Base-by-base conservation (phyloP, 2,329 filamentous ascomycete species). In the Aureobasidium sp. region DNA sequence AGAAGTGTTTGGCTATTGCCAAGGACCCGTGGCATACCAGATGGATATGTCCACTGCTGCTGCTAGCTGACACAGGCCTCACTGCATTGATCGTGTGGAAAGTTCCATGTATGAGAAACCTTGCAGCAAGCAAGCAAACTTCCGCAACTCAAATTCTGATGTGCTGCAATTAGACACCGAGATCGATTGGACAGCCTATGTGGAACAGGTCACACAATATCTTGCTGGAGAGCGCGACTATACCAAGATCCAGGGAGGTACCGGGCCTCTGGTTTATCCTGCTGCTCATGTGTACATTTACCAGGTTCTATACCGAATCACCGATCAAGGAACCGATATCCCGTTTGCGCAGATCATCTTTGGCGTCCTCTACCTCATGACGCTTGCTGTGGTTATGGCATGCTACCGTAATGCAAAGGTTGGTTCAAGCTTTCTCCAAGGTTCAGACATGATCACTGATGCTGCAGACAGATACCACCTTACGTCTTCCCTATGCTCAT, bases 151-250 rank as follows among this genome's bases (percentile, higher is more conserved):
- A 37, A 52, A 39, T 27, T 44, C 62, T 65, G 24, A 60, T 44
- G 40, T 12, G 9, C 35, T 49, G 45, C 19, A 62, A 24, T 47
- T 67, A 90, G 94, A 99, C 73, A 99, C 94, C 47, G 94, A 99
- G 75, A 99, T 99, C 70, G 94, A 99, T 76, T 99, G 93, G 93
- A 83, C 82, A 63, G 91, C 94, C 0, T 99, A 99, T 75, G 97
- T 99, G 92, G 83, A 97, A 73, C 94, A 99, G 71, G 81, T 97
- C 48, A 77, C 82, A 44, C 86, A 92, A 68, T 94, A 88, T 70
- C 77, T 92, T 49, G 81, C 84, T 19, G 94, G 94, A 70, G 92
- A 97, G 78, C 85, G 89, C 71, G 88, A 97, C 75, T 99, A 99
- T 74, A 85, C 84, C 64, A 82, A 86, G 62, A 92, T 99, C 71